phyloP scores from a whole-genome alignment of 257 asterid genomes.

The Solanum pinnatisectum region DNA sequence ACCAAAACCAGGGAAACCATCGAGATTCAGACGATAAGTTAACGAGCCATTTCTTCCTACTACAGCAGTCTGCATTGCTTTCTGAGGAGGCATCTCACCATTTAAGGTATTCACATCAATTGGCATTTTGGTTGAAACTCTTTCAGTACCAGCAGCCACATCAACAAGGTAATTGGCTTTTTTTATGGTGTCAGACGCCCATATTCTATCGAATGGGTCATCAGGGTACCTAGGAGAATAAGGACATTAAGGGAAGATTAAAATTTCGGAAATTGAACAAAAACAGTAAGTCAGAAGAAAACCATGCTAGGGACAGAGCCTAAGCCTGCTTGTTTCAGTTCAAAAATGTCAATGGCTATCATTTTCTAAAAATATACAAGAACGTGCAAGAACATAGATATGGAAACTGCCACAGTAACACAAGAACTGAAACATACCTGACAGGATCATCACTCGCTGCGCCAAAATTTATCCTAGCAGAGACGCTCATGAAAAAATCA shows the following conservation, averaged over 20 bases:
- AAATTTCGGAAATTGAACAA: neutral
- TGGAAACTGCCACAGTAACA: neutral
- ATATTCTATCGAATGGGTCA: slow-evolving; percentile 90
- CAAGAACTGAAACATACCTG: slow-evolving; percentile 41
- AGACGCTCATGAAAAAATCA: slow-evolving; percentile 65
- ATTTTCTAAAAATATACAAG: neutral
- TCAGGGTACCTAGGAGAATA: slow-evolving; percentile 65
- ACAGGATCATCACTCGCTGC: slow-evolving; percentile 65
- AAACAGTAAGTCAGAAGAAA: neutral
- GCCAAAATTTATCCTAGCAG: slow-evolving; percentile 95
- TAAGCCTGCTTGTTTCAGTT: neutral
- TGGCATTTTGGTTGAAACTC: slow-evolving; percentile 58
- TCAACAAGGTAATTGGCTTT: slow-evolving; percentile 94
- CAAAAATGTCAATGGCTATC: neutral
- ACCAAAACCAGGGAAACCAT: slow-evolving; percentile 86
- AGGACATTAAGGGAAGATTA: neutral
- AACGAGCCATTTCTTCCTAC: slow-evolving; percentile 91
- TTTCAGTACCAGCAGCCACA: slow-evolving; percentile 90
- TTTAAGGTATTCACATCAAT: slow-evolving; percentile 39
- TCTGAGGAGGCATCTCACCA: slow-evolving; percentile 75
- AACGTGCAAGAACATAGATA: neutral
- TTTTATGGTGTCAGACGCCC: slow-evolving; percentile 75
- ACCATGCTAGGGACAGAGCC: neutral
- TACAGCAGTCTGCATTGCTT: slow-evolving; percentile 98
- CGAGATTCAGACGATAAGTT: slow-evolving; percentile 83